Evolutionary conservation across 805 yeast species (phyloP).

Genomic region (Metschnikowia drakensbergensis): DNA sequence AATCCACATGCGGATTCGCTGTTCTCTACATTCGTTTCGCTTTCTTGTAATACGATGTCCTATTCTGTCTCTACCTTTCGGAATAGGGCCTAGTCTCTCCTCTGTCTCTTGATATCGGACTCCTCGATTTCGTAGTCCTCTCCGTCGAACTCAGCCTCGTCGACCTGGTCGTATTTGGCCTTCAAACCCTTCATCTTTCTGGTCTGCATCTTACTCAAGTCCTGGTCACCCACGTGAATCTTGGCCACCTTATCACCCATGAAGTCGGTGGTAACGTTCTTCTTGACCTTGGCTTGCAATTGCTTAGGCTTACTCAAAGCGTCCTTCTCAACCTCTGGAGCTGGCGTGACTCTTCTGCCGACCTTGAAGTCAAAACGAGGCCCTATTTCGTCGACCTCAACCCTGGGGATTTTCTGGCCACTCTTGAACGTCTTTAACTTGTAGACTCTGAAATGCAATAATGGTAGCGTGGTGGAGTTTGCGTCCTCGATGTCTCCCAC

Average conservation of each 20-base stretch:
- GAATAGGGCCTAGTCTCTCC: constrained; percentile 12
- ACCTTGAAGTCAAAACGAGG: constrained; percentile 91
- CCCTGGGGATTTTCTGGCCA: constrained; percentile 88
- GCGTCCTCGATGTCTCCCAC: constrained; percentile 73
- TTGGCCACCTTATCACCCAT: constrained; percentile 98
- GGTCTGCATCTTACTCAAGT: constrained; percentile 83
- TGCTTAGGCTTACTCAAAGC: constrained; percentile 80
- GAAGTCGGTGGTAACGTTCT: constrained; percentile 81
- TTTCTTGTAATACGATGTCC: too few species aligned
- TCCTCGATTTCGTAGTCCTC: constrained; percentile 47
- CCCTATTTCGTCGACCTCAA: constrained; percentile 91
- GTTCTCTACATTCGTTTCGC: too few species aligned
- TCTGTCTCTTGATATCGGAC: constrained; percentile 33
- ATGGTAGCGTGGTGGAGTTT: constrained; percentile 69
- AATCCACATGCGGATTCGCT: too few species aligned
- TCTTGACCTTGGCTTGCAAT: constrained; percentile 74
- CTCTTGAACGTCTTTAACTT: constrained; percentile 75
- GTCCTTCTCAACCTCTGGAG: constrained; percentile 86
- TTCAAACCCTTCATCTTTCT: constrained; percentile 98
- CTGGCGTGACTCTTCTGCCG: constrained; percentile 79
- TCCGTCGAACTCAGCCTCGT: constrained; percentile 47
- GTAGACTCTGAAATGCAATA: constrained; percentile 87
- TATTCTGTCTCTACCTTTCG: background rate
- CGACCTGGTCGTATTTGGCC: constrained; percentile 72
- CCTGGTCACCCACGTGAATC: constrained; percentile 95